Base-by-base conservation (phyloP, 352 stramenopile genomes). In the Pelagophyceae sp. region DNA sequence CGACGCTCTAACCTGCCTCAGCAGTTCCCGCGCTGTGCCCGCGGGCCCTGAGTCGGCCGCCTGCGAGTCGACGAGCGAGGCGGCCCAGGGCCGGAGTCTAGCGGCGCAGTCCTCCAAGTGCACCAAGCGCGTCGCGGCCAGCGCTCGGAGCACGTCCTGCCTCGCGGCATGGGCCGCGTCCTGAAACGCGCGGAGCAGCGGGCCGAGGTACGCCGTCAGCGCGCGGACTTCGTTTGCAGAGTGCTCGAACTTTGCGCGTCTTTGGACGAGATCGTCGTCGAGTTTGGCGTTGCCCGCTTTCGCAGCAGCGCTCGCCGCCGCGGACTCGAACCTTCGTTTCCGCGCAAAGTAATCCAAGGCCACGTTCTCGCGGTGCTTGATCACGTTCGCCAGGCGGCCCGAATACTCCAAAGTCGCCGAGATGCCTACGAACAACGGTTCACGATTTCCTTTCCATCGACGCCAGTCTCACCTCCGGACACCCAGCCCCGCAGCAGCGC, bases 261-360 rank as follows among this genome's bases (percentile, higher is more conserved):
- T 37, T 3, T 35, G 6, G 27, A 1, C 33, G 31, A 71, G 19
- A 25, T 40, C 33, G 3, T 71, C 61, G 29, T 71, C 29, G 5
- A 29, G 17, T 31, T 35, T 71, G 61, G 19, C 19, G 3, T 27
- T 45, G 15, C 54, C 67, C 38, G 0, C 38, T 11, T 50, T 58
- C 38, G 31, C 27, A 11, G 58, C 11, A 11, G 58, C 58, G 58
- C 15, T 15, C 15, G 15, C 5, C 15, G 15, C 58, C 27, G 27
- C 67, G 11, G 11, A 1, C 1, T 74, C 67, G 67, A 60, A 37
- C 67, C 35, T 74, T 11, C 67, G 67, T n/a, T 74, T 74, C 27
- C 67, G 67, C 38, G 67, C 67, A 31, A 74, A 74, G 38, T 74
- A 74, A n/a, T 74, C 67, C 38, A 58, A 3, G 1, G 33, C 11